Percentiles rank a stretch among this genome's conserved stretches.
These are phyloP conservation scores for Eucalyptus marginata DNA, from an alignment of 345 rosid genomes.

Conservation along the genomic window DNA sequence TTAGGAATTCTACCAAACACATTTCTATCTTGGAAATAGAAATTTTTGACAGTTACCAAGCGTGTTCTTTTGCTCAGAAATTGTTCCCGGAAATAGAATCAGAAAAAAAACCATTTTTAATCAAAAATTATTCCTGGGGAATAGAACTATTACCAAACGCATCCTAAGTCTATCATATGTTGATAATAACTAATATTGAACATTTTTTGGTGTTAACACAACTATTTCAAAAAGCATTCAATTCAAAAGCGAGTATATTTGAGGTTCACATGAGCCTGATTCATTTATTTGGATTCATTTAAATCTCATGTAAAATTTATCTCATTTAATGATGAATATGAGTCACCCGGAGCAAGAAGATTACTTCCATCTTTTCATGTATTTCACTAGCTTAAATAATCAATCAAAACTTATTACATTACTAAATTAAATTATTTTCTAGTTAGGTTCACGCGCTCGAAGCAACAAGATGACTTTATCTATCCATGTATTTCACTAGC, in stretches of 20 bases:
- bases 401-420: neutral
- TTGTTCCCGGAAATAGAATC: fast-evolving
- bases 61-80: fast-evolving
- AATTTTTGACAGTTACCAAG: too few relatives aligned
- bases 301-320: neutral
- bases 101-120: too few relatives aligned
- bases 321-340: neutral
- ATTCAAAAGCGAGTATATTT: neutral
- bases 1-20: too few relatives aligned
- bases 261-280: neutral
- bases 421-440: neutral
- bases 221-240: neutral
- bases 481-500: neutral
- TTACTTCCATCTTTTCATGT: neutral
- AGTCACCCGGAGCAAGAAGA: neutral
- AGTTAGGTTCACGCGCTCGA: neutral
- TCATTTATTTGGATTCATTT: neutral
- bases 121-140: too few relatives aligned
- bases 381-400: neutral
- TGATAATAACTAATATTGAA: too few relatives aligned
- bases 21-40: too few relatives aligned
- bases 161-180: too few relatives aligned
- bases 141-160: too few relatives aligned
- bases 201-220: neutral
- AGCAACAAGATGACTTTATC: neutral